Evolutionary conservation across 2,329 filamentous ascomycete genomes (phyloP).

Genomic region (Hypocreales sp.): DNA sequence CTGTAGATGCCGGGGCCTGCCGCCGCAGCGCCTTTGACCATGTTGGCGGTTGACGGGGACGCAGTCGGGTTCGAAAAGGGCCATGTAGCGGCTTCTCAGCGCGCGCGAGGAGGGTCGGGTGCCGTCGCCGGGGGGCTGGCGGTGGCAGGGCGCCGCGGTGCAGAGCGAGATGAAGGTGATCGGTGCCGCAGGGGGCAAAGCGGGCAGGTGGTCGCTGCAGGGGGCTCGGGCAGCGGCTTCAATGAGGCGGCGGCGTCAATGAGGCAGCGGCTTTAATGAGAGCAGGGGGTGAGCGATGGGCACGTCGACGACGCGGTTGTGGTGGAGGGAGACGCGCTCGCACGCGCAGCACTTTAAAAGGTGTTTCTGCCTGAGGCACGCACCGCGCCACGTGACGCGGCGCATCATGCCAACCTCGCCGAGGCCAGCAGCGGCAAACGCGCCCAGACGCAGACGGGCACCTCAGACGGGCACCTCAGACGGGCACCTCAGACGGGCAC

Average conservation of each 20-base stretch:
- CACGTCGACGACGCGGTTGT: slow-evolving; percentile 21
- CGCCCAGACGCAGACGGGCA: no score
- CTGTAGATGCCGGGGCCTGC: slow-evolving; percentile 42
- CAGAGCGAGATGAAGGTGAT: no score
- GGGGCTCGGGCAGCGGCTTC: no score
- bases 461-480: no score
- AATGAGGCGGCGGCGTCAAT: no score
- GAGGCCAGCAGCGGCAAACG: no score
- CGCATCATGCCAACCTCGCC: no score
- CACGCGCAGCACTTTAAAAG: slow-evolving; percentile 24
- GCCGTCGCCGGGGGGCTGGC: no score
- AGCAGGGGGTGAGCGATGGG: slow-evolving; percentile 12
- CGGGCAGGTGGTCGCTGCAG: slow-evolving; percentile 4
- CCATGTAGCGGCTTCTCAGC: background rate
- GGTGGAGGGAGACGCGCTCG: slow-evolving; percentile 17
- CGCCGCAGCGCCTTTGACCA: slow-evolving; percentile 28
- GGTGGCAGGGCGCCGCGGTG: no score
- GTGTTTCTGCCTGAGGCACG: slow-evolving; percentile 17
- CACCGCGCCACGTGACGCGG: slow-evolving; percentile 15
- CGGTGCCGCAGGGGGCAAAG: no score
- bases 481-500: no score
- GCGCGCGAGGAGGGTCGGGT: background rate
- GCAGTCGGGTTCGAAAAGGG: background rate
- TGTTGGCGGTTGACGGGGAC: slow-evolving; percentile 15
- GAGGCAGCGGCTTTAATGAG: no score